phyloP scores from a whole-genome alignment of 2,329 filamentous ascomycete species.

The Cryphonectria parasitica region DNA sequence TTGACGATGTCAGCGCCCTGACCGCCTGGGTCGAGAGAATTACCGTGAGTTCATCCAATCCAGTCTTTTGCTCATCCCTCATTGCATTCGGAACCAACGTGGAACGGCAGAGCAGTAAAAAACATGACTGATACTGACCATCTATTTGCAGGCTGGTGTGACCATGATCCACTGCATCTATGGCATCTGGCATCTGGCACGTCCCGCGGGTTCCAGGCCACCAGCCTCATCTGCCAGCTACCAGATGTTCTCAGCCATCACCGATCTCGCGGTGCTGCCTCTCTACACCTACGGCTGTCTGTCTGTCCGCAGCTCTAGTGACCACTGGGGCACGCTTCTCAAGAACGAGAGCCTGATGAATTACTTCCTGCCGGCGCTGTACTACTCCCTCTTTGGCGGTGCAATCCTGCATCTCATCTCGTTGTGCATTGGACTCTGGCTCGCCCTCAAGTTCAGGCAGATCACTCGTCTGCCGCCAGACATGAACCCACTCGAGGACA shows the following conservation, averaged over 20 bases:
- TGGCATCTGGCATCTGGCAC: slow-evolving; percentile 77
- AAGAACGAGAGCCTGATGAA: slow-evolving; percentile 57
- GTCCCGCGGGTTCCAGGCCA: slow-evolving; percentile 70
- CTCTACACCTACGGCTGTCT: slow-evolving; percentile 61
- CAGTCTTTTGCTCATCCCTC: too few relatives aligned
- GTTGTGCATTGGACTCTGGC: slow-evolving; percentile 71
- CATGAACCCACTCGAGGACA: slow-evolving; percentile 90
- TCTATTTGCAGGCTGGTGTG: slow-evolving; percentile 66
- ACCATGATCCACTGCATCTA: slow-evolving; percentile 75
- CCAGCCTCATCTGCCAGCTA: slow-evolving; percentile 85
- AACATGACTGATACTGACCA: slow-evolving; percentile 1
- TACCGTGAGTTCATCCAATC: slow-evolving; percentile 60
- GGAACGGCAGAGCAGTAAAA: neutral
- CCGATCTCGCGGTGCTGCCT: slow-evolving; percentile 64
- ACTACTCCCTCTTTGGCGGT: slow-evolving; percentile 67
- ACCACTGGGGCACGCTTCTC: slow-evolving; percentile 71
- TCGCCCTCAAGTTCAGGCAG: slow-evolving; percentile 78
- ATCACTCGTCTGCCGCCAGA: slow-evolving; percentile 85
- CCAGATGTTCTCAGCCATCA: slow-evolving; percentile 78
- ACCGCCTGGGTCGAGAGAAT: slow-evolving; percentile 78
- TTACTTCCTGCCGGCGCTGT: slow-evolving; percentile 67
- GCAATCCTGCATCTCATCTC: slow-evolving; percentile 73
- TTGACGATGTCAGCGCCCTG: slow-evolving; percentile 66
- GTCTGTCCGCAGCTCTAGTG: slow-evolving; percentile 48
- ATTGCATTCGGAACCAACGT: too few relatives aligned